Conservation (phyloP, 176 grass and related monocot species). For the Rhynchospora tenuis region DNA sequence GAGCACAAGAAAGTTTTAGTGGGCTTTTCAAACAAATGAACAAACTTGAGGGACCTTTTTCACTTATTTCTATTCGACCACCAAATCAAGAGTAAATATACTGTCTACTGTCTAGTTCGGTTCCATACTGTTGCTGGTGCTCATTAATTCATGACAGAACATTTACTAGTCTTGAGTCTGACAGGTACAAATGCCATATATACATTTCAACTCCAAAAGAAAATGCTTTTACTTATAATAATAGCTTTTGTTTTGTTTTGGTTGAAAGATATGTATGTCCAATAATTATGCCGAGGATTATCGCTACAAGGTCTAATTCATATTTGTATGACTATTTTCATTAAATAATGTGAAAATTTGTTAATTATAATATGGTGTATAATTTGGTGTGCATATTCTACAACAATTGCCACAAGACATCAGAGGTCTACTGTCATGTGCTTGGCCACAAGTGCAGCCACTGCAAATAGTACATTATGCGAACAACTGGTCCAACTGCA, state of each 20-base stretch:
- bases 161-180: neutral
- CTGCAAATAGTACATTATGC: constrained; percentile 74
- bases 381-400: constrained; percentile 79
- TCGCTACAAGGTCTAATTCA: constrained; percentile 67
- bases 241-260: constrained; percentile 19
- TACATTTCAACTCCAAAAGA: neutral
- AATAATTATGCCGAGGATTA: constrained; percentile 87
- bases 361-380: neutral
- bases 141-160: neutral
- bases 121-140: neutral
- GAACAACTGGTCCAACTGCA: constrained; percentile 38
- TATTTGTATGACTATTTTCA: neutral
- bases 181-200: neutral
- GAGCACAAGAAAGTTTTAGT: neutral
- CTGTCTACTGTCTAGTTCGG: neutral
- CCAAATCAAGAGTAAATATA: neutral
- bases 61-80: neutral
- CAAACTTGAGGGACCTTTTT: neutral
- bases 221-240: constrained; percentile 22
- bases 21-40: neutral
- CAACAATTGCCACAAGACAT: constrained; percentile 86
- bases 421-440: constrained; percentile 83
- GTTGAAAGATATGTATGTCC: constrained; percentile 76
- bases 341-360: neutral
- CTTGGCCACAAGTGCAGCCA: constrained; percentile 80